A percentile compares a stretch with the other conserved stretches of the same genome.
Evolutionary conservation across 805 yeast genomes (phyloP).

Genomic region (Sungouiella blattae): DNA sequence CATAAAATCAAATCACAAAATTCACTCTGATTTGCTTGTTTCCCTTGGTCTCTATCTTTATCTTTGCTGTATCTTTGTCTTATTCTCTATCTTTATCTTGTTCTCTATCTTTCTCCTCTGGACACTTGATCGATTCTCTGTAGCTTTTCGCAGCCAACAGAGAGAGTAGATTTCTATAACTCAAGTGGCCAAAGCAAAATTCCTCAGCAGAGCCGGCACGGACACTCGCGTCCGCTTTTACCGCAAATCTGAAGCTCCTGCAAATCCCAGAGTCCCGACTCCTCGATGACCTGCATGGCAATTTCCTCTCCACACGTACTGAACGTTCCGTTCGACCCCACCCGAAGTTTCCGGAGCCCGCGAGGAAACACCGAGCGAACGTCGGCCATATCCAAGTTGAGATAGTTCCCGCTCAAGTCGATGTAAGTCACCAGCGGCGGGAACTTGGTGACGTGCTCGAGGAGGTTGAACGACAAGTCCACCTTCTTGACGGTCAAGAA

Average conservation of each 20-base stretch:
- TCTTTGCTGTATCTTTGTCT: too few relatives aligned
- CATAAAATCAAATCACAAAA: too few relatives aligned
- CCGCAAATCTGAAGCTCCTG: constrained; percentile 1
- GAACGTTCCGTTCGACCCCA: neutral
- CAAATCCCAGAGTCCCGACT: neutral
- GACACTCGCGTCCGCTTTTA: neutral
- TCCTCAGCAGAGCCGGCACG: neutral
- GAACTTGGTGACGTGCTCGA: constrained; percentile 14
- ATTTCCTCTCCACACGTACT: neutral
- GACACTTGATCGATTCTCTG: too few relatives aligned
- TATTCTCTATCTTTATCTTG: too few relatives aligned
- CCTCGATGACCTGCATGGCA: neutral
- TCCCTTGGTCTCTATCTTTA: too few relatives aligned
- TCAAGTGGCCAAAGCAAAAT: too few relatives aligned
- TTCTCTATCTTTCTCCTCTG: too few relatives aligned
- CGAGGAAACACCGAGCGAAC: constrained; percentile 1
- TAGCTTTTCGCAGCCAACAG: too few relatives aligned
- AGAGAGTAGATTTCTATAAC: too few relatives aligned
- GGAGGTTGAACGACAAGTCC: constrained; percentile 24
- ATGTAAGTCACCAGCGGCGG: constrained; percentile 13
- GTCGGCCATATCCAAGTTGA: constrained; percentile 1
- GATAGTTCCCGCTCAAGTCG: constrained; percentile 21
- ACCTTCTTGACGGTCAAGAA: constrained; percentile 14
- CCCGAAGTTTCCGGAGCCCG: neutral
- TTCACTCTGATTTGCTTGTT: too few relatives aligned